These are phyloP conservation scores for Pythium aphanidermatum DNA, from an alignment of 352 stramenopile species.

Conservation along the genomic window DNA sequence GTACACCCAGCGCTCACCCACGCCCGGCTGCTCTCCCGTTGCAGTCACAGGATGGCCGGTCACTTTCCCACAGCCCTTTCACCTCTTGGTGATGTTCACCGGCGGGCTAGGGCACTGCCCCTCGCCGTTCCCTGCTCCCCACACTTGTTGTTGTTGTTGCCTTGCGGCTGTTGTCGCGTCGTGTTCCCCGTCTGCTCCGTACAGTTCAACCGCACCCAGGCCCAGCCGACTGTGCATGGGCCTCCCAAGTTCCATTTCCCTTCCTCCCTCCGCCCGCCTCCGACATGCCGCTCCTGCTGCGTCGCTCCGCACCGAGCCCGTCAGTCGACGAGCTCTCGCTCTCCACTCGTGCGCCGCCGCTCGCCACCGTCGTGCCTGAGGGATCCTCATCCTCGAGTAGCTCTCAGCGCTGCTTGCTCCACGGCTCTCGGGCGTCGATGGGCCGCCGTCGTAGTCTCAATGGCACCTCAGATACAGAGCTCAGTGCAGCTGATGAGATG, in stretches of 20 bases:
- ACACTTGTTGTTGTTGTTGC: too few species aligned
- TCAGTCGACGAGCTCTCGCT: slow-evolving; percentile 71
- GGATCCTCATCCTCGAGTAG: background rate
- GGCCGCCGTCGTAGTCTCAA: slow-evolving; percentile 18
- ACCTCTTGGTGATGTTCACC: too few species aligned
- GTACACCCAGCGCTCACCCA: too few species aligned
- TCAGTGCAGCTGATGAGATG: slow-evolving; percentile 17
- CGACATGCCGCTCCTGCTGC: slow-evolving; percentile 67
- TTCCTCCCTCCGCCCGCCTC: background rate
- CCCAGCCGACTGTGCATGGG: too few species aligned
- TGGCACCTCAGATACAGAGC: slow-evolving; percentile 11
- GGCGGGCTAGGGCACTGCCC: too few species aligned
- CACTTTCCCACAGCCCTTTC: too few species aligned
- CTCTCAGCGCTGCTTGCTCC: slow-evolving; percentile 9
- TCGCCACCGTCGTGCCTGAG: slow-evolving; percentile 15
- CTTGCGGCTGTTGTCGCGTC: too few species aligned
- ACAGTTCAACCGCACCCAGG: too few species aligned
- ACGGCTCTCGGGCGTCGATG: slow-evolving; percentile 10
- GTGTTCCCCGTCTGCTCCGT: too few species aligned
- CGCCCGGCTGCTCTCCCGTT: too few species aligned
- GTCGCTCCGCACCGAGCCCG: slow-evolving; percentile 54
- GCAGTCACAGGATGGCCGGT: too few species aligned
- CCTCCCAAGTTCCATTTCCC: background rate
- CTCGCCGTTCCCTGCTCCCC: too few species aligned
- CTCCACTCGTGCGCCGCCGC: slow-evolving; percentile 24